phyloP scores from a whole-genome alignment of 139 green algal species.

The Tetraselmis striata region DNA sequence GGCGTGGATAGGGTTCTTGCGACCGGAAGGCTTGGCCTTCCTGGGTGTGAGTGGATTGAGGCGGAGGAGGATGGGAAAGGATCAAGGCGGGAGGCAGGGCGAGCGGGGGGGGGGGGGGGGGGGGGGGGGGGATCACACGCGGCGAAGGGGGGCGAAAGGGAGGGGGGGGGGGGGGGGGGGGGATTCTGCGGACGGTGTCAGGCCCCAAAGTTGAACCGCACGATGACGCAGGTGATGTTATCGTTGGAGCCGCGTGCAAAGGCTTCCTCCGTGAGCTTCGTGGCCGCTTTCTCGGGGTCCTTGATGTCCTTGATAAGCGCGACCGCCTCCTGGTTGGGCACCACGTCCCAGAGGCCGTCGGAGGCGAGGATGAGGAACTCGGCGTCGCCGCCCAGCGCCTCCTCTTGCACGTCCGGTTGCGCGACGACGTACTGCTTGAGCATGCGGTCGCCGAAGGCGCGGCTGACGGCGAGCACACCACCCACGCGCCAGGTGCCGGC shows the following conservation, averaged over 20 bases:
- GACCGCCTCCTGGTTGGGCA: slow-evolving; percentile 58
- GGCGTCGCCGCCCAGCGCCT: slow-evolving; percentile 49
- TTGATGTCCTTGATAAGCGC: slow-evolving; percentile 22
- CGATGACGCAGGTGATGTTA: slow-evolving; percentile 78
- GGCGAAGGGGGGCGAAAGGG: too few species aligned
- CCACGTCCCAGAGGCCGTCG: slow-evolving; percentile 93
- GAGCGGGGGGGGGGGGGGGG: too few species aligned
- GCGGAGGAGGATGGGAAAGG: too few species aligned
- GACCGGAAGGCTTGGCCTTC: too few species aligned
- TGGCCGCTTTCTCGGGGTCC: slow-evolving; percentile 59
- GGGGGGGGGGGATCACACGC: too few species aligned
- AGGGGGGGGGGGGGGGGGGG: too few species aligned
- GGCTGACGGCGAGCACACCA: slow-evolving; percentile 89
- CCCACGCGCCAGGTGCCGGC: slow-evolving; percentile 92
- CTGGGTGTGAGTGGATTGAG: too few species aligned
- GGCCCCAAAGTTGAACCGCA: slow-evolving; percentile 44
- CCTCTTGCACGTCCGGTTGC: slow-evolving; percentile 67
- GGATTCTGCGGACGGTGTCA: too few species aligned
- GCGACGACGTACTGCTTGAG: slow-evolving; percentile 85
- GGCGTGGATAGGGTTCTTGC: too few species aligned
- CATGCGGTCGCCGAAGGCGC: slow-evolving; percentile 89
- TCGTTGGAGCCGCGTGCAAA: slow-evolving; percentile 67
- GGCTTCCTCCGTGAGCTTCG: slow-evolving; percentile 63
- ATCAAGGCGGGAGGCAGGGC: too few species aligned
- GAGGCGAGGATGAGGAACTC: slow-evolving; percentile 79